Conservation (phyloP, 495 filamentous ascomycete species). For the Podospora australis region DNA sequence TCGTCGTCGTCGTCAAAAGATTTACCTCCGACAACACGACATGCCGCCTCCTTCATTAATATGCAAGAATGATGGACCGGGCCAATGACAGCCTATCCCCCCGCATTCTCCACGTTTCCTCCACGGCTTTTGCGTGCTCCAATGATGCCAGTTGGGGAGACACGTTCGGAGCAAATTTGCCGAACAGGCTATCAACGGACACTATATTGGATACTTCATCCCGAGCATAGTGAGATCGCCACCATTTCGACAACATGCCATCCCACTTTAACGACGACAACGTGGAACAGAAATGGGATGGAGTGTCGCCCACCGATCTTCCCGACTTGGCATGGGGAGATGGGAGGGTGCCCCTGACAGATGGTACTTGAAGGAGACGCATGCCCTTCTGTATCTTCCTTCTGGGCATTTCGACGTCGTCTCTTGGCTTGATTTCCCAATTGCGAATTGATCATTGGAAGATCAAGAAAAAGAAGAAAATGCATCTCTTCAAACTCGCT, state of each 20-base stretch:
- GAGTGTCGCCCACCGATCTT: neutral
- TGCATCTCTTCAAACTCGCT: constrained; percentile 20
- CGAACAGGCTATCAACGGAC: constrained; percentile 22
- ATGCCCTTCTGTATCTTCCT: neutral
- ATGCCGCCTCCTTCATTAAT: no score
- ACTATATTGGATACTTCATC: constrained; percentile 14
- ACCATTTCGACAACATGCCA: neutral
- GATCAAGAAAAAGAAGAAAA: neutral
- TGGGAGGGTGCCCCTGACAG: neutral
- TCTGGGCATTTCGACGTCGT: neutral
- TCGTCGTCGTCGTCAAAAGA: no score
- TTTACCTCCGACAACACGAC: no score
- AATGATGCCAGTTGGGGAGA: neutral
- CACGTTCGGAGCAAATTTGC: constrained; percentile 9
- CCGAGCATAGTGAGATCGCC: constrained; percentile 9
- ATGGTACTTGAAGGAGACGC: neutral
- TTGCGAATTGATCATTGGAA: neutral
- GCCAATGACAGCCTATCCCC: no score
- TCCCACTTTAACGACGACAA: neutral
- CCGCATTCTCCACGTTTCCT: no score
- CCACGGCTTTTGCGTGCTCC: neutral
- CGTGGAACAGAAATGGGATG: neutral
- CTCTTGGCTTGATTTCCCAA: neutral
- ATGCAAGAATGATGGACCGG: neutral
- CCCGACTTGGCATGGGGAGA: constrained; percentile 8